Evolutionary conservation across 1,284 basidiomycete species (phyloP), one percentile per base, ranked within the genome.

Genomic region (Ustilago trichophora): DNA sequence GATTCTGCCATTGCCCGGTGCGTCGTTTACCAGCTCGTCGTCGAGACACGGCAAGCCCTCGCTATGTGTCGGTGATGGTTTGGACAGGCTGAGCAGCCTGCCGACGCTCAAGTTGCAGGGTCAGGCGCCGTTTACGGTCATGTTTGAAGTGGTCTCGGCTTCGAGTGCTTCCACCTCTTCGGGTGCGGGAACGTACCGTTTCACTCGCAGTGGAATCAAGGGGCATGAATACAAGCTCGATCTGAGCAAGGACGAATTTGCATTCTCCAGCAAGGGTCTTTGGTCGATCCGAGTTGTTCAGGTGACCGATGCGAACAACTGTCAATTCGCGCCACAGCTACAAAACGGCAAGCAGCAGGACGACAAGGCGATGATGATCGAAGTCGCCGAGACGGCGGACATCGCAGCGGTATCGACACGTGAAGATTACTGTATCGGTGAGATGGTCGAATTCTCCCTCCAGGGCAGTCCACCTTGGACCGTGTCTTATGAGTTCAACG

Each of bases 381-480:
- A 96, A 67, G 93, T 98, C 10, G 91, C 93, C 6, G 95, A 98
- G 82, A 93, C 91, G 2, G 95, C 95, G 8, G 88, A 91, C 9
- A 94, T 98, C 58, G 87, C 93, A 29, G 88, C 93, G 0, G 88
- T 92, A 65, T 90, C 90, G 67, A 84, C 89, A 37, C 86, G 88
- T 43, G 85, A 85, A 65, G 89, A 98, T 81, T 89, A 91, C 72
- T 98, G 95, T 82, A 90, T 93, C 9, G 95, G 94, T 22, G 94
- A 98, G 73, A 86, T 88, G 42, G 86, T 92, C 11, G 91, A 93
- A 69, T 98, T 95, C 85, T 88, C 94, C 76, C 85, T 98, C 16
- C 93, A 97, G 82, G 95, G 95, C 46, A 91, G 88, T 40, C 89
- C 94, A n/a, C 94, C 95, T 2, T 98, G 95, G 93, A 90, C 88